Evolutionary conservation across 2,329 filamentous ascomycete species (phyloP).

Genomic region (Penicillium sp.): DNA sequence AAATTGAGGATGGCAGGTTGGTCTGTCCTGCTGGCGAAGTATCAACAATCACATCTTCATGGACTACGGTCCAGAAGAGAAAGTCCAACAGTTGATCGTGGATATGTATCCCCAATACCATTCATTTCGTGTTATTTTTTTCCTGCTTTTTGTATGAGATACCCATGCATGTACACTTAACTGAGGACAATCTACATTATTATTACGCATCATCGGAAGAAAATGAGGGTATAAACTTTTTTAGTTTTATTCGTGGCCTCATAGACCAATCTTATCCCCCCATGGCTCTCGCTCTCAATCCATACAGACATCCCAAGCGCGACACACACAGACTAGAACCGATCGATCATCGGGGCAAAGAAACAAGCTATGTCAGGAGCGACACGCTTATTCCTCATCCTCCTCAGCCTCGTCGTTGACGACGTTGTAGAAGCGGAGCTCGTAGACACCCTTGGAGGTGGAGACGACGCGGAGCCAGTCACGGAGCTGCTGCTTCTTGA

Average conservation of each 20-base stretch:
- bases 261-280: conserved; percentile 26
- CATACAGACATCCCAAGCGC: conserved; percentile 14
- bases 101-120: background rate
- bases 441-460: conserved; percentile 96
- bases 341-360: conserved; percentile 17
- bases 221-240: conserved; percentile 26
- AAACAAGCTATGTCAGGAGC: conserved; percentile 11
- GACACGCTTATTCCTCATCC: conserved; percentile 83
- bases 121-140: background rate
- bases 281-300: conserved; percentile 17
- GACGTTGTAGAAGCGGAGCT: conserved; percentile 99
- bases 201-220: background rate
- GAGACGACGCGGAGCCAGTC: conserved; percentile 99
- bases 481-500: conserved; percentile 99
- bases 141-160: background rate
- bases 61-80: background rate
- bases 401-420: conserved; percentile 97
- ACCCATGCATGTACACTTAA: background rate
- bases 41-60: background rate
- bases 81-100: background rate
- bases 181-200: background rate
- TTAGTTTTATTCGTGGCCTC: conserved; percentile 24
- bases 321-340: conserved; percentile 12
- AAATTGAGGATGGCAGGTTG: conserved; percentile 50
- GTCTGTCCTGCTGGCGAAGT: conserved; percentile 31